These are phyloP conservation scores for Nakazawaea molendinolei DNA, from an alignment of 805 yeast species.

Conservation along the genomic window DNA sequence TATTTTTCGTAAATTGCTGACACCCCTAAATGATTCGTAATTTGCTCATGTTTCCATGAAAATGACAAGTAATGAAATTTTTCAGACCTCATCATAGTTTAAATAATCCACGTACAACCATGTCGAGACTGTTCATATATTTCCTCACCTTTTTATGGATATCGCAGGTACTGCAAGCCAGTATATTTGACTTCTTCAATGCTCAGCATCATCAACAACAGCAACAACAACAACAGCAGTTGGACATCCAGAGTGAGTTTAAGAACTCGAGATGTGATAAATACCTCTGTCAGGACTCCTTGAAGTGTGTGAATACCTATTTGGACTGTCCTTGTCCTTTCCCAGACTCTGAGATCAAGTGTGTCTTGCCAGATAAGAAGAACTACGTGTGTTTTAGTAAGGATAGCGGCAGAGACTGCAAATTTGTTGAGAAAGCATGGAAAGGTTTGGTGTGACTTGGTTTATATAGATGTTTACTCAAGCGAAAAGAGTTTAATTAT, in stretches of 20 bases:
- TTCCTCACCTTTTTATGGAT: not conserved
- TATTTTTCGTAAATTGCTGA: no score
- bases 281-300: slow-evolving; percentile 80
- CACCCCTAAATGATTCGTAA: no score
- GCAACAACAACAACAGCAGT: slow-evolving; percentile 25
- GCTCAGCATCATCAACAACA: slow-evolving; percentile 20
- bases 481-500: no score
- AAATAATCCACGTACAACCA: no score
- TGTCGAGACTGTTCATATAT: not conserved
- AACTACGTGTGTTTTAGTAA: slow-evolving; percentile 78
- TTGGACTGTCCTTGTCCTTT: slow-evolving; percentile 86
- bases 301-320: slow-evolving; percentile 63
- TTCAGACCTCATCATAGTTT: not conserved
- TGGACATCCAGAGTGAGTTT: slow-evolving; percentile 31
- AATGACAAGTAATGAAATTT: not conserved
- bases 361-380: slow-evolving; percentile 61
- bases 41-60: no score
- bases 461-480: no score
- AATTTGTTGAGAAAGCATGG: slow-evolving; percentile 74
- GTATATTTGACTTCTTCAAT: slow-evolving; percentile 8
- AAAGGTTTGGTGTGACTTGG: slow-evolving; percentile 46
- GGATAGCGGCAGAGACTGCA: slow-evolving; percentile 68
- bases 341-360: slow-evolving; percentile 78
- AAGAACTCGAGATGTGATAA: slow-evolving; percentile 44
- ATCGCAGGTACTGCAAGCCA: not conserved